Conservation (phyloP, 441 rosid species). For the Pelargonium citronellum region DNA sequence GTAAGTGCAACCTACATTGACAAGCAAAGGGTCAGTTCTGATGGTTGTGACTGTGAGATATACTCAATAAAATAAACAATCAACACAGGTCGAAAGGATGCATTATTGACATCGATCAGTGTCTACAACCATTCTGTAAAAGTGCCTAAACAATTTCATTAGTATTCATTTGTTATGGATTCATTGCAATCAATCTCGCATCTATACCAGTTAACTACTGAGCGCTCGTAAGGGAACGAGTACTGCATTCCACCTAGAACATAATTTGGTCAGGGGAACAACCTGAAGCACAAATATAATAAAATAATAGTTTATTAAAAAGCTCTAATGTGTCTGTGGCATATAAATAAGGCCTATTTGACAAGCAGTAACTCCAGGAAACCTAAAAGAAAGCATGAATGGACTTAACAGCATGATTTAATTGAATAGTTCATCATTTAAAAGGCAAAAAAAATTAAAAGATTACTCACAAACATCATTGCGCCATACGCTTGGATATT, state of each 20-base stretch:
- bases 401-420: neutral
- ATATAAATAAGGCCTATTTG: constrained; percentile 3
- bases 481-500: constrained; percentile 83
- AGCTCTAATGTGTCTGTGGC: constrained; percentile 3
- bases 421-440: neutral
- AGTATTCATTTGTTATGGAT: neutral
- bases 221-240: neutral
- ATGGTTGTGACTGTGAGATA: neutral
- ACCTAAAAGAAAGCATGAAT: constrained; percentile 4
- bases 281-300: constrained; percentile 4
- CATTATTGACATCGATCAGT: constrained; percentile 1
- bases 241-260: constrained; percentile 6
- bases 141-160: constrained; percentile 4
- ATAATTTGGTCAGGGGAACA: neutral
- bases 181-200: constrained; percentile 3
- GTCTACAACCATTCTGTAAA: neutral
- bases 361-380: neutral
- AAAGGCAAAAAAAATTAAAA: neutral
- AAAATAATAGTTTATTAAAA: neutral
- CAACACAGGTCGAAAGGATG: neutral
- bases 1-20: constrained; percentile 60
- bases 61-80: neutral
- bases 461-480: constrained; percentile 72
- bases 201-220: constrained; percentile 4
- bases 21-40: constrained; percentile 10